Evolutionary conservation across 1,139 yeast species (phyloP).

Genomic region (Candida sanyaensis): DNA sequence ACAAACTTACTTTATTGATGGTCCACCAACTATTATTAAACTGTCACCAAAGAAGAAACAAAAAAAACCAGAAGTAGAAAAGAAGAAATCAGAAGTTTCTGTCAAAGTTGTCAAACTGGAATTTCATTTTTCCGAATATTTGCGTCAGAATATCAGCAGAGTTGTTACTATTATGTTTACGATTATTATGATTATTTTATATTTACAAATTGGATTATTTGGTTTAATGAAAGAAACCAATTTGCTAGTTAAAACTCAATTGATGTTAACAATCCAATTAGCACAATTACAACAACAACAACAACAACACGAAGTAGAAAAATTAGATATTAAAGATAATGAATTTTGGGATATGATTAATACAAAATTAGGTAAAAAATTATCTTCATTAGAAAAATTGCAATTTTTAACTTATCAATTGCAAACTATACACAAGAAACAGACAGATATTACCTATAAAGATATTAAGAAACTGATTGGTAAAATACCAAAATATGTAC

Average conservation of each 20-base stretch:
- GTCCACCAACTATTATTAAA: constrained; percentile 16
- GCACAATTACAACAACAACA: constrained; percentile 10
- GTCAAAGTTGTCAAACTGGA: background rate
- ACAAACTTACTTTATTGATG: constrained; percentile 24
- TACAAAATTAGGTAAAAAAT: constrained; percentile 19
- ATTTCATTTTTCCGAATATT: constrained; percentile 14
- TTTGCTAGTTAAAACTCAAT: constrained; percentile 26
- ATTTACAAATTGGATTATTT: constrained; percentile 25
- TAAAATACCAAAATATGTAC: constrained; percentile 13
- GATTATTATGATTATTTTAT: constrained; percentile 23
- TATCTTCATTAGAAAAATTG: constrained; percentile 23
- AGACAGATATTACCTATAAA: constrained; percentile 15
- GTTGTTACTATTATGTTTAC: constrained; percentile 22
- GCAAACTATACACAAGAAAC: constrained; percentile 14
- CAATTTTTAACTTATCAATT: constrained; percentile 26
- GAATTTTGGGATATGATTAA: constrained; percentile 30
- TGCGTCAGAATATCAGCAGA: constrained; percentile 19
- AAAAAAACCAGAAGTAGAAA: constrained; percentile 6
- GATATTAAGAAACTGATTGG: constrained; percentile 14
- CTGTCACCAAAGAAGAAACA: constrained; percentile 7
- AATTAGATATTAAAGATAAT: constrained; percentile 6
- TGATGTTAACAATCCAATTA: constrained; percentile 25
- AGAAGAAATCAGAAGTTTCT: constrained; percentile 3
- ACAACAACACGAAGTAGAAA: background rate
- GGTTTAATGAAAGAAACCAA: constrained; percentile 25